Conservation (phyloP, 805 yeast genomes). For the Blastobotrys terrestris region DNA sequence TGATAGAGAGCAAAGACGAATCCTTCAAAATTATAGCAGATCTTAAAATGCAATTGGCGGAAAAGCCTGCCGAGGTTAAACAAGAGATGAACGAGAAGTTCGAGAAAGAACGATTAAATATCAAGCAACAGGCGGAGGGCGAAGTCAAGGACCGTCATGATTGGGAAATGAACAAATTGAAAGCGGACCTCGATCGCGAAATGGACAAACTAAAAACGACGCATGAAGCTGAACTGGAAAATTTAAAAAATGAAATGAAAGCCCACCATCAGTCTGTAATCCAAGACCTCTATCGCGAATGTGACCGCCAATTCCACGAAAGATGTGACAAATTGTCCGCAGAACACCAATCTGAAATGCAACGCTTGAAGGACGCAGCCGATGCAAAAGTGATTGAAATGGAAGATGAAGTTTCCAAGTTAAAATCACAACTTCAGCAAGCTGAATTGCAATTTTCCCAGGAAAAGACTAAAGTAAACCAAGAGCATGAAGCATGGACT, state of each 20-base stretch:
- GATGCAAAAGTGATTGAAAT: neutral
- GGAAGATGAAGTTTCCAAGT: constrained; percentile 23
- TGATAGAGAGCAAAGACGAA: neutral
- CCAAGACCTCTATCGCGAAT: neutral
- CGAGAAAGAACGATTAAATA: constrained; percentile 25
- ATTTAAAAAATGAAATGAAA: neutral
- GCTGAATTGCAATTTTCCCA: constrained; percentile 21
- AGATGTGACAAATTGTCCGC: neutral
- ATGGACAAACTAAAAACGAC: neutral
- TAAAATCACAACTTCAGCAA: constrained; percentile 26
- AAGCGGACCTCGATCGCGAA: neutral
- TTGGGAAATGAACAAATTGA: neutral
- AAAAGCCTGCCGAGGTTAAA: neutral
- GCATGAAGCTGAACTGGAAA: neutral
- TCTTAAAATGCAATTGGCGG: constrained; percentile 2
- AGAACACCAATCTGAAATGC: neutral
- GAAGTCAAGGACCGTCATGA: constrained; percentile 5
- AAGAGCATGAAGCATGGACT: constrained; percentile 16
- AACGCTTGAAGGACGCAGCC: neutral
- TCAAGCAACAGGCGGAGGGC: neutral
- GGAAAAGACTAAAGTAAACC: constrained; percentile 24
- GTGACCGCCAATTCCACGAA: neutral
- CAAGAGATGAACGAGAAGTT: constrained; percentile 20
- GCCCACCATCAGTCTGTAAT: neutral
- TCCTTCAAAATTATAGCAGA: neutral